Evolutionary conservation across 257 asterid genomes (phyloP), one percentile per base, ranked within the genome.

Genomic region (Jaltomata sinuosa): DNA sequence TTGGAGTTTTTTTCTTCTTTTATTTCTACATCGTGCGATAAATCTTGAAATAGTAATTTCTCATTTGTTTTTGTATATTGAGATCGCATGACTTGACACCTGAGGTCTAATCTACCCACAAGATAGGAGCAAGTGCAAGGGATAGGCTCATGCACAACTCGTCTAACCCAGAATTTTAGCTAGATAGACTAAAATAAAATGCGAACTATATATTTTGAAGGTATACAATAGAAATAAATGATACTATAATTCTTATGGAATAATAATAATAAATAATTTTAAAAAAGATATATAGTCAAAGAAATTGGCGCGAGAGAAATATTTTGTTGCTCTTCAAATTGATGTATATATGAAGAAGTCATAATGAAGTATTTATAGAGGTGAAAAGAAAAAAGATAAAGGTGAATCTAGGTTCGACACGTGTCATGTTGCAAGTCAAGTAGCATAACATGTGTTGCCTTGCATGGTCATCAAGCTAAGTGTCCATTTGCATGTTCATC

Each of bases 361-460:
- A n/a, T 57, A n/a, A 55, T 22, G 12, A 59, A 59, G 16, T 22
- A 22, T 59, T 59, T 59, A 22, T 59, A 22, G 1, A 59, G 32
- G 15, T 10, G 0, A 15, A 10, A n/a, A n/a, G n/a, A n/a, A n/a
- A 11, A 57, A 57, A 57, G 4, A 22, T 57, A 3, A 57, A 15
- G 1, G 15, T 9, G 4, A n/a, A 25, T n/a, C 11, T 1, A 57
- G 1, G 2, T 5, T 6, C 0, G 3, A 4, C 1, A 57, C 4
- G 31, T n/a, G 0, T 57, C 5, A 57, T 11, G 9, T n/a, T 55
- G 14, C 14, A n/a, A 57, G 31, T 57, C 2, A 57, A 57, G 15
- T 57, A 0, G 2, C 1, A 15, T 57, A n/a, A 57, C 31, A 57
- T 0, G 11, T 21, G 11, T 8, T 54, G n/a, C 0, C 1, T 16